Conservation (phyloP, 495 filamentous ascomycete genomes). For the Glutinoglossum americanum region DNA sequence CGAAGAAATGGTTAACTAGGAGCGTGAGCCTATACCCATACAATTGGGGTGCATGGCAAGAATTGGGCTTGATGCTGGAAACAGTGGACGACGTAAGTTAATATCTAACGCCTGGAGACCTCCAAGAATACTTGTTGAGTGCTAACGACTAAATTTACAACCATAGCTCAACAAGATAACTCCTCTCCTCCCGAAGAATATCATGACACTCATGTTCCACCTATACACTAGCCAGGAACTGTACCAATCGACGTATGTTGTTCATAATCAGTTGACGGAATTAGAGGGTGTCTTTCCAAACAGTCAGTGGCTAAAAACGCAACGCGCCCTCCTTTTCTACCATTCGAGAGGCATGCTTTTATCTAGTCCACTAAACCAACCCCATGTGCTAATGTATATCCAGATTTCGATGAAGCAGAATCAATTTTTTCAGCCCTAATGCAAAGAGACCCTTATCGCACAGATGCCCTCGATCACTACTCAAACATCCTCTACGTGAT, state of each 20-base stretch:
- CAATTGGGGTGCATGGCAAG: constrained; percentile 95
- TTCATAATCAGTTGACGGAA: constrained; percentile 50
- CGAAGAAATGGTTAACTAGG: constrained; percentile 58
- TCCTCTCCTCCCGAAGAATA: constrained; percentile 55
- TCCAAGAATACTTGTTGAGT: background rate
- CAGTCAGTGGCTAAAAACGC: constrained; percentile 74
- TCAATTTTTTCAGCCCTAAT: constrained; percentile 67
- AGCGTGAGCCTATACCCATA: constrained; percentile 75
- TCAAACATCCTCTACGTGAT: constrained; percentile 95
- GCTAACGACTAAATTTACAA: background rate
- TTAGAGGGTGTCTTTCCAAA: constrained; percentile 65
- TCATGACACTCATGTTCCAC: constrained; percentile 86
- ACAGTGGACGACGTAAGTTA: constrained; percentile 59
- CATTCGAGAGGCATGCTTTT: constrained; percentile 45
- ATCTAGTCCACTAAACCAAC: background rate
- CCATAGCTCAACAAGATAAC: constrained; percentile 32
- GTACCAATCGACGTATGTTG: constrained; percentile 57
- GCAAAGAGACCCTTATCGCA: constrained; percentile 57
- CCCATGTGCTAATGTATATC: background rate
- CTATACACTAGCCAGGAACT: constrained; percentile 76
- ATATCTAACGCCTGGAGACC: background rate
- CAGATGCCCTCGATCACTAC: constrained; percentile 84
- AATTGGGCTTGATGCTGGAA: constrained; percentile 53
- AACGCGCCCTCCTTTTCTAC: constrained; percentile 70
- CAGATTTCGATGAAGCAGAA: constrained; percentile 69